Conservation (phyloP, 208 protist species). For the Naegleria gruberi region DNA sequence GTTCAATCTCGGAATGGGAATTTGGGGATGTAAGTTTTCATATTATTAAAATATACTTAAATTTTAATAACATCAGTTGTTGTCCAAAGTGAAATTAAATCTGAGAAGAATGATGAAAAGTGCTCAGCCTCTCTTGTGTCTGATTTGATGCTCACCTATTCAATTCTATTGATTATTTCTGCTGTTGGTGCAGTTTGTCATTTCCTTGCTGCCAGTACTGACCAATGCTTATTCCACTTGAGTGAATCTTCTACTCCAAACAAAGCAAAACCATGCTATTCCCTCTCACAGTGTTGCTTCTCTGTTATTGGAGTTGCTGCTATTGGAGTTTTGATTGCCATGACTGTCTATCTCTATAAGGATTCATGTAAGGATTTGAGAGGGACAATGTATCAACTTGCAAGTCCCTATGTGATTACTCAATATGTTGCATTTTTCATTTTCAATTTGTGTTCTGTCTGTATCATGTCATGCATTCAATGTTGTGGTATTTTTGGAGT, state of each 20-base stretch:
- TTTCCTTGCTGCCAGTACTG: too few species aligned
- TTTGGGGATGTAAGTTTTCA: background rate
- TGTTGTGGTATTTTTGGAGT: too few species aligned
- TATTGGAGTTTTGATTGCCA: background rate
- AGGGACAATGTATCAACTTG: background rate
- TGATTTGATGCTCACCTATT: background rate
- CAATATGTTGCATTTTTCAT: background rate
- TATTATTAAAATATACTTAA: too few species aligned
- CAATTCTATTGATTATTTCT: background rate
- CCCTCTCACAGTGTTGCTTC: background rate
- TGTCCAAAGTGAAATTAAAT: too few species aligned
- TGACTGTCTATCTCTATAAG: background rate
- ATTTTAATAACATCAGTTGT: too few species aligned
- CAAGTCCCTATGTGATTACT: background rate
- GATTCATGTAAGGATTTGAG: background rate
- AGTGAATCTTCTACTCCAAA: too few species aligned
- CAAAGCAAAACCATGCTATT: background rate
- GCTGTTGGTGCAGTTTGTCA: background rate
- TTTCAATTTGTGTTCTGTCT: background rate
- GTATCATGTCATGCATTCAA: background rate
- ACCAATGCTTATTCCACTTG: too few species aligned
- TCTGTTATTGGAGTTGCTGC: background rate
- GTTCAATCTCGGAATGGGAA: background rate
- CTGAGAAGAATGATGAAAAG: too few species aligned
- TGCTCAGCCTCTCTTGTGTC: too few species aligned